Evolutionary conservation across 2,329 filamentous ascomycete species (phyloP), one percentile per base, ranked within the genome.

Genomic region (Fusarium sp.): DNA sequence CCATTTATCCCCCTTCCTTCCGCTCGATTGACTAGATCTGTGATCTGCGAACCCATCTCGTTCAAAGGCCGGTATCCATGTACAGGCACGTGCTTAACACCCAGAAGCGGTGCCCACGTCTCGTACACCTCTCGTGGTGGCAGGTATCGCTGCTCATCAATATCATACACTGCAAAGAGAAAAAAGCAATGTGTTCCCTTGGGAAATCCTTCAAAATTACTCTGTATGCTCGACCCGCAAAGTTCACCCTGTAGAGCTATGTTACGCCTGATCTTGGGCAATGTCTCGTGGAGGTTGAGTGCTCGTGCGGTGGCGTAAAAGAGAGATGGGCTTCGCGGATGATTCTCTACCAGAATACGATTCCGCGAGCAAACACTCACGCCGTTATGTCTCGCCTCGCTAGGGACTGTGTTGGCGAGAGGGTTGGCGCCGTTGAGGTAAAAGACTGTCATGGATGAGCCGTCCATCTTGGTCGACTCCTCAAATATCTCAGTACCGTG

Each of bases 401-500:
- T 45, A 13, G 76, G 73, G 10, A 82, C 73, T 15, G 50, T 41
- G 12, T 28, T 20, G 44, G 61, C 75, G 55, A 74, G 59, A 6
- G 62, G 69, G 28, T 74, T 79, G 28, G 75, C 50, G 24, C 68
- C 61, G 36, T 68, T 56, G 62, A 84, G 56, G 55, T 81, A 84
- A 74, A 84, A 85, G 28, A 80, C 73, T 1, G 81, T 82, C 79
- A 83, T 84, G 18, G 79, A 80, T 1, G 77, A 72, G 24, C 83
- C 83, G 62, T 84, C 83, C 77, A 84, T 79, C 76, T 85, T 84
- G 68, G 79, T 74, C 3, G 80, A 79, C 61, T 83, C 81, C 55
- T 85, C 82, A 66, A 81, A 84, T 11, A 78, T 55, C 48, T 60
- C 68, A 26, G 76, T 57, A 4, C 67, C 61, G 32, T 75, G 74